Evolutionary conservation across 2,329 filamentous ascomycete genomes (phyloP).

Genomic region (Didymella glomerata): DNA sequence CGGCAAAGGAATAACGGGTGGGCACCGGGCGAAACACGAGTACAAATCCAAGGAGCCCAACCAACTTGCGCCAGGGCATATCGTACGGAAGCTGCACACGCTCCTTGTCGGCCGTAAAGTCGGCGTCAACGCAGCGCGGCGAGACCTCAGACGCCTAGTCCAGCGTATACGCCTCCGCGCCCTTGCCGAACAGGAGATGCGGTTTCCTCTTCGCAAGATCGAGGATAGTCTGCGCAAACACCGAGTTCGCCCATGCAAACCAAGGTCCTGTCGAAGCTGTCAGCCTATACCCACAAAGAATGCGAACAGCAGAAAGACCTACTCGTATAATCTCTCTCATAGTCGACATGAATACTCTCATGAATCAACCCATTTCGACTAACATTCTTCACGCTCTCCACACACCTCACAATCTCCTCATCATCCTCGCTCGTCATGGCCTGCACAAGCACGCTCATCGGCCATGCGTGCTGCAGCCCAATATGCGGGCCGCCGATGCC

Average conservation of each 20-base stretch:
- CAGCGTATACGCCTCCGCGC: constrained; percentile 54
- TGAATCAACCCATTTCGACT: constrained; percentile 84
- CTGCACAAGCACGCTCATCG: constrained; percentile 92
- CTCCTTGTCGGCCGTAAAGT: background rate
- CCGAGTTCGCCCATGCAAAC: constrained; percentile 98
- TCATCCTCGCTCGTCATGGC: constrained; percentile 88
- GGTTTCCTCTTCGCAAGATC: constrained; percentile 90
- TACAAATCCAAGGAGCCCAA: background rate
- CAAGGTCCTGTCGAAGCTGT: constrained; percentile 67
- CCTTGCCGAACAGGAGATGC: constrained; percentile 79
- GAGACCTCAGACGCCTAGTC: constrained; percentile 7
- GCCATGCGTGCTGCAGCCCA: constrained; percentile 91
- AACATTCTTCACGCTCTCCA: constrained; percentile 77
- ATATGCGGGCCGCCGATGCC: constrained; percentile 89
- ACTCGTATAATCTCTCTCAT: constrained; percentile 75
- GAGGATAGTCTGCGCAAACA: constrained; percentile 91
- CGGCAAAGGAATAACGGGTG: background rate
- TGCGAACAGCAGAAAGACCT: constrained; percentile 41
- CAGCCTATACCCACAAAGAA: background rate
- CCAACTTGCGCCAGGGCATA: background rate
- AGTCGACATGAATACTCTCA: constrained; percentile 88
- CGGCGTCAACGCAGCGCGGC: background rate
- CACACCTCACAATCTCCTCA: constrained; percentile 76
- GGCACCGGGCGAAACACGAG: too few relatives aligned
- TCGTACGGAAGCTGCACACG: background rate